Conservation (phyloP, 2,329 filamentous ascomycete genomes). For the Scytalidium lignicola region DNA sequence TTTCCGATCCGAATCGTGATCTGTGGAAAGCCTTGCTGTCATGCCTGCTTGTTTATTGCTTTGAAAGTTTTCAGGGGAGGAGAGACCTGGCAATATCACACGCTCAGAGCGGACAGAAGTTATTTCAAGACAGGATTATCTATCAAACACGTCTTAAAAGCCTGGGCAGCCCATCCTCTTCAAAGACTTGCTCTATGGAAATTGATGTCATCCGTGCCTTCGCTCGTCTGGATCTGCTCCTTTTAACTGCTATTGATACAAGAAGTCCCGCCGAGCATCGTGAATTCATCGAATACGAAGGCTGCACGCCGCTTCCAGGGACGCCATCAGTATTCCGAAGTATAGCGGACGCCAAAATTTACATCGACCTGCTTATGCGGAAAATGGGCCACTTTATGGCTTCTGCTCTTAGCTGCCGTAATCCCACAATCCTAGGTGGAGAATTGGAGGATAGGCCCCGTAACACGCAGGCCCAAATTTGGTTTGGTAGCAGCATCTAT, state of each 20-base stretch:
- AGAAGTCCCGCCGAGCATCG: conserved; percentile 4
- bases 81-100: conserved; percentile 7
- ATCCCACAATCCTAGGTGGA: not conserved
- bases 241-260: conserved; percentile 7
- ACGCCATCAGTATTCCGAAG: conserved; percentile 8
- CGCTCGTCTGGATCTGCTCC: conserved; percentile 8
- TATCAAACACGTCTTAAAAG: not conserved
- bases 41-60: conserved; percentile 11
- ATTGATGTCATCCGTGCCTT: conserved; percentile 7
- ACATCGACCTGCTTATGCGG: conserved; percentile 10
- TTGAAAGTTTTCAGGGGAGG: conserved; percentile 8
- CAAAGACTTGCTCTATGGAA: conserved; percentile 3
- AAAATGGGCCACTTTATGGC: conserved; percentile 8
- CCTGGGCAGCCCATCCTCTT: not conserved
- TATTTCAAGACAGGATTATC: conserved; percentile 3
- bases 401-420: not conserved
- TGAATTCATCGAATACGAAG: conserved; percentile 4
- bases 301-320: conserved; percentile 1
- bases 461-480: not conserved
- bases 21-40: conserved; percentile 8
- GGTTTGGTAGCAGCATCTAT: not conserved
- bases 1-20: conserved; percentile 2
- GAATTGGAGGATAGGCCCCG: not conserved
- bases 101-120: conserved; percentile 11
- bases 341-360: conserved; percentile 8